A percentile compares a stretch with the other conserved stretches of the same genome.
These are phyloP conservation scores for Leccinum glutinopallens DNA, from an alignment of 1,284 basidiomycete genomes.

Conservation along the genomic window DNA sequence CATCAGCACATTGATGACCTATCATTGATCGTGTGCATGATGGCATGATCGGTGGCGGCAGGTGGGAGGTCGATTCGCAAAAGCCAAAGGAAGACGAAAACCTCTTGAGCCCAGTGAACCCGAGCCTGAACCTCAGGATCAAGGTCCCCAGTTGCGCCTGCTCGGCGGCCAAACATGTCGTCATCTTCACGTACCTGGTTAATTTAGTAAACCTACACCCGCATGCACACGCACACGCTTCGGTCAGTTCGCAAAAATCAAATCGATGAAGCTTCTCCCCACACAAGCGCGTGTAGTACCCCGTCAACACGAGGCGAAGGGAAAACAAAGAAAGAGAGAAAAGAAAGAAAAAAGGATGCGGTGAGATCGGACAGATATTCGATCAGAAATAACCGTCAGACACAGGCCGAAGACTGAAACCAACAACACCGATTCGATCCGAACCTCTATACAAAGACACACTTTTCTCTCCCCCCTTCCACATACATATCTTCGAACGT, in stretches of 20 bases:
- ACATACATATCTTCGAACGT: constrained; percentile 11
- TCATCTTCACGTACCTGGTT: constrained; percentile 14
- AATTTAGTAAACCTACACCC: neutral
- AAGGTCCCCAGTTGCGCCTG: neutral
- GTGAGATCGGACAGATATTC: neutral
- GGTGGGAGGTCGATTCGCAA: neutral
- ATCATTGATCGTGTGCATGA: neutral
- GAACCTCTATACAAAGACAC: neutral
- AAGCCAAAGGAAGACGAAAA: neutral
- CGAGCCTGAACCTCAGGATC: neutral
- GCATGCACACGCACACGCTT: neutral
- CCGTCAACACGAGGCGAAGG: neutral
- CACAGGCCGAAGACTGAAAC: neutral
- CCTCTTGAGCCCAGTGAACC: neutral
- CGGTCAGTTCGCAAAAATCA: constrained; percentile 23
- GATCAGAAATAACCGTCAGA: constrained; percentile 12
- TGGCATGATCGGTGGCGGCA: neutral
- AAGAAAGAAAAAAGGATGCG: neutral
- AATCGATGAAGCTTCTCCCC: constrained; percentile 26
- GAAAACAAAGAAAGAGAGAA: constrained; percentile 1
- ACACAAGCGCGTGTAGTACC: neutral
- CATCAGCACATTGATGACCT: constrained; percentile 1
- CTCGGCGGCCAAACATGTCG: neutral
- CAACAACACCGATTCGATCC: constrained; percentile 6
- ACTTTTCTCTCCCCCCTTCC: neutral